Base-by-base conservation (phyloP, 2,329 filamentous ascomycete genomes). In the Talaromyces sp. region DNA sequence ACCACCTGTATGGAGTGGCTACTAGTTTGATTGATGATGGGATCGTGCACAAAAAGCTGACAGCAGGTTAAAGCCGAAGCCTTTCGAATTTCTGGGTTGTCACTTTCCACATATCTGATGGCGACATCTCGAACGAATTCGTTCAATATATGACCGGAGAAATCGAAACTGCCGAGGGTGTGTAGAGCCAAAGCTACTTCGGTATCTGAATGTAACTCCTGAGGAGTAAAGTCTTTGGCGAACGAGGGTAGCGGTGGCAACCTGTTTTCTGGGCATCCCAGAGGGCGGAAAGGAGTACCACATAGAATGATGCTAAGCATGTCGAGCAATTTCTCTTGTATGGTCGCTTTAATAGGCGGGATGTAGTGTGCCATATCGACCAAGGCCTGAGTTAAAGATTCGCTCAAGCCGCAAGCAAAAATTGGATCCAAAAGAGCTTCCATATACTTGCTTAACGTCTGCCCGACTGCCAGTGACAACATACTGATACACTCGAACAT, bases 351-450 rank as follows among this genome's bases (percentile, higher is more conserved):
- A 60, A 97, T 91, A 0, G 96, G 92, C 0, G 93, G 95, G 53
- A 99, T 97, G 72, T 99, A 98, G 71, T 98, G 96, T 29, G 95
- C 95, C 90, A 99, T 97, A 70, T 99, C 96, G 24, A 98, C 93
- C 58, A 99, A 81, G 2, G 96, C 96, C 72, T 98, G 93, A 0
- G 93, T 97, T 26, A 99, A 83, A 66, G 96, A 95, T 60, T 93
- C 90, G 41, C 92, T 97, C 57, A 99, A 82, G 55, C 96, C 95
- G 72, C 95, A 99, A 17, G 91, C 93, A 75, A 99, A 99, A 62
- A 99, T 97, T 11, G 96, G 93, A 67, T 97, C 93, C 10, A 99
- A 83, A 29, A 99, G 80, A 13, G 93, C 90, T 72, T 97, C 93
- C 87, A 99, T 97, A 72, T 98, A 97, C 77, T 98, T 99, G 82